These are phyloP conservation scores for Oryza australiensis DNA, from an alignment of 176 grass and related monocot species.

Conservation along the genomic window DNA sequence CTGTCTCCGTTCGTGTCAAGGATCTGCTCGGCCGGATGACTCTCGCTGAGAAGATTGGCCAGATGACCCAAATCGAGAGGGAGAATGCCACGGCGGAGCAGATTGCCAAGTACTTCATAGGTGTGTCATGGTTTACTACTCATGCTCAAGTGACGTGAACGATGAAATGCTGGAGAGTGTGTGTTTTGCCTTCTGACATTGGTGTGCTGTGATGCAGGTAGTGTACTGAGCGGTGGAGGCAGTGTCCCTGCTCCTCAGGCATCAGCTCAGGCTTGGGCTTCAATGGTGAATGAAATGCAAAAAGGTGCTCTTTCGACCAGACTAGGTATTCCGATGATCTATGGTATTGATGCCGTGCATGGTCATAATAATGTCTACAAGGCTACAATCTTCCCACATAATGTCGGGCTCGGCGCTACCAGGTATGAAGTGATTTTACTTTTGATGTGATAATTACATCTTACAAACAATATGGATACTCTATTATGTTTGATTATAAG, in stretches of 20 bases:
- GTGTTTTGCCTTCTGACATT: slow-evolving; percentile 9
- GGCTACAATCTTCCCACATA: slow-evolving; percentile 79
- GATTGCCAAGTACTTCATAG: slow-evolving; percentile 71
- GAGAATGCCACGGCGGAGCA: slow-evolving; percentile 54
- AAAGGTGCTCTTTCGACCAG: slow-evolving; percentile 70
- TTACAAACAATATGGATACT: background rate
- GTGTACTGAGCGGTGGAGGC: slow-evolving; percentile 78
- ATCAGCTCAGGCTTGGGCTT: slow-evolving; percentile 50
- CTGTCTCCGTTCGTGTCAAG: slow-evolving; percentile 55
- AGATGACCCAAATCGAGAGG: slow-evolving; percentile 80
- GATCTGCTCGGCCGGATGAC: slow-evolving; percentile 70
- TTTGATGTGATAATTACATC: background rate
- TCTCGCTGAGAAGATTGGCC: slow-evolving; percentile 81
- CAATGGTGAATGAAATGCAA: slow-evolving; percentile 62
- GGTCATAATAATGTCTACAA: slow-evolving; percentile 76
- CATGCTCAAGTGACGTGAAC: background rate
- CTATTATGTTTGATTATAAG: background rate
- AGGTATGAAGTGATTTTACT: slow-evolving; percentile 35
- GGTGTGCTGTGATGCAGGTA: slow-evolving; percentile 43
- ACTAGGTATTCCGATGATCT: slow-evolving; percentile 74
- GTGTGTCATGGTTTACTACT: slow-evolving; percentile 8
- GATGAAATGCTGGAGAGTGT: background rate
- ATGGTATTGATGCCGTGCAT: slow-evolving; percentile 79
- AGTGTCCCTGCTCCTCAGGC: slow-evolving; percentile 73
- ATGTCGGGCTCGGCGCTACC: slow-evolving; percentile 77